A percentile compares a stretch with the other conserved stretches of the same genome.
These are phyloP conservation scores for Citeromyces hawaiiensis DNA, from an alignment of 1,139 yeast genomes.

Conservation along the genomic window DNA sequence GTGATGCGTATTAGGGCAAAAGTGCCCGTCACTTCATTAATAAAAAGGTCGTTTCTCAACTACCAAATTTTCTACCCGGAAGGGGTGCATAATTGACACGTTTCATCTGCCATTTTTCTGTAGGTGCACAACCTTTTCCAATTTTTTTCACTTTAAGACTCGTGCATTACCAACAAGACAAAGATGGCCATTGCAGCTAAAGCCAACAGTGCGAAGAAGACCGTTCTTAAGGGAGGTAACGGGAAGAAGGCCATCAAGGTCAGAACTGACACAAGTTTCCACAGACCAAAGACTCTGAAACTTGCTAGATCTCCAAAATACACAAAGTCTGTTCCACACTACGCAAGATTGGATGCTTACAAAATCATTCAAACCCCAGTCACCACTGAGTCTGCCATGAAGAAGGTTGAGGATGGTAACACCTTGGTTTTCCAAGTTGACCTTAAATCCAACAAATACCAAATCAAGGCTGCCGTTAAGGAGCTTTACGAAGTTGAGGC, in stretches of 20 bases:
- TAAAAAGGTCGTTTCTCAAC: not conserved
- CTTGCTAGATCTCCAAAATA: slow-evolving; percentile 91
- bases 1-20: slow-evolving; percentile 1
- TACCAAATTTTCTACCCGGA: not conserved
- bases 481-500: slow-evolving; percentile 96
- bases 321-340: slow-evolving; percentile 95
- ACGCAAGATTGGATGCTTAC: slow-evolving; percentile 94
- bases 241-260: slow-evolving; percentile 84
- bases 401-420: slow-evolving; percentile 99
- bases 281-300: slow-evolving; percentile 94
- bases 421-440: slow-evolving; percentile 98
- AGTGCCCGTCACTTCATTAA: not conserved
- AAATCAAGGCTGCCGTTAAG: slow-evolving; percentile 97
- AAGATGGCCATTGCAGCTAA: slow-evolving; percentile 28
- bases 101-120: slow-evolving; percentile 4
- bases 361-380: slow-evolving; percentile 90
- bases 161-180: slow-evolving; percentile 1
- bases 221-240: slow-evolving; percentile 96
- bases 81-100: not conserved
- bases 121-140: not conserved
- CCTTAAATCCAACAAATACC: slow-evolving; percentile 93
- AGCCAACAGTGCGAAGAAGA: slow-evolving; percentile 98
- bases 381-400: slow-evolving; percentile 98
- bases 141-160: not conserved
- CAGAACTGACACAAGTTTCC: slow-evolving; percentile 92